Evolutionary conservation across 108 stramenopile genomes (phyloP), one percentile per base, ranked within the genome.

Genomic region (Nannochloropsis gaditana): DNA sequence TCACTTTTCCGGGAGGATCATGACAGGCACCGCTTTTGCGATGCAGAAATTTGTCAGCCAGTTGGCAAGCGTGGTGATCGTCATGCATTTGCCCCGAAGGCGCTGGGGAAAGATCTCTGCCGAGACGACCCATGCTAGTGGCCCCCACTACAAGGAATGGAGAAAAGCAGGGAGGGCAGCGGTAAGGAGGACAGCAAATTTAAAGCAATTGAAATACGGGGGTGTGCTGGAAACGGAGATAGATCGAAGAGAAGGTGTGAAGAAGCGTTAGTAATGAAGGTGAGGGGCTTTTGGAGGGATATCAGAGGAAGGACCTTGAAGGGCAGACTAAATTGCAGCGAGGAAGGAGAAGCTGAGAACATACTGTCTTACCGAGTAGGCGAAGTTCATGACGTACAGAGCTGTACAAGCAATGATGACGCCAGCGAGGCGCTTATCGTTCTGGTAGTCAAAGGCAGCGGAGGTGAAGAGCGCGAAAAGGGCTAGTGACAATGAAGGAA

Each of bases 51-150:
- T 73, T 2, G 59, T 73, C 4, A 85, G 44, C 87, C 87, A 91
- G 80, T 91, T 88, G 41, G 88, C 44, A n/a, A 88, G 79, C 4
- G 91, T 90, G 8, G 89, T 90, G 9, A 90, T 17, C 19, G 87
- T 45, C 42, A 15, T 89, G 8, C 85, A 79, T 85, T 91, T 91
- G 43, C 89, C 91, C 42, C 91, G 87, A 42, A 83, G 50, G 31
- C 91, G 90, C 43, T 88, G 44, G 85, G 91, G 91, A 82, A 90
- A 91, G 41, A 90, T 87, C 15, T 91, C 91, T 31, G 84, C 90
- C 21, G 87, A 86, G 19, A 88, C 85, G 42, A 90, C 88, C 91
- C 91, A 91, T 8, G 87, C 87, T 42, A 91, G 87, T 43, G 89
- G 86, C n/a, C 89, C 89, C 87, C 87, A 90, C 59, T 73, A n/a